Conservation (phyloP, 495 filamentous ascomycete genomes). For the Neurospora intermedia region DNA sequence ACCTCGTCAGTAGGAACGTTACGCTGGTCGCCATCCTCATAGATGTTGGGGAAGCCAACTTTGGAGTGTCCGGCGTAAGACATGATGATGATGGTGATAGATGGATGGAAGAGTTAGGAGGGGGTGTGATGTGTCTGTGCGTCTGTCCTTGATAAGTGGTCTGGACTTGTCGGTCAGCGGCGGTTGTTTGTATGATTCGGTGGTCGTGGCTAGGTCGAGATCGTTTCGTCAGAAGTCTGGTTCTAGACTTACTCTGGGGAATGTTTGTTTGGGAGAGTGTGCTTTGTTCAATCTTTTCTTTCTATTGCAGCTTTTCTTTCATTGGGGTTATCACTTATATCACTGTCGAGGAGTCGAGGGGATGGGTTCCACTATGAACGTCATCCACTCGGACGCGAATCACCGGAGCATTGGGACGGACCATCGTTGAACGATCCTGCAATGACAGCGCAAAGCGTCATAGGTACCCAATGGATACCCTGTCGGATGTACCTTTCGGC, state of each 20-base stretch:
- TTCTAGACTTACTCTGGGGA: background rate
- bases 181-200: background rate
- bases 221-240: background rate
- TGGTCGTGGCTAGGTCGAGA: background rate
- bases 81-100: slow-evolving; percentile 1
- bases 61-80: slow-evolving; percentile 11
- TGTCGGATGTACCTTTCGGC: background rate
- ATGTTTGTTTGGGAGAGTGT: background rate
- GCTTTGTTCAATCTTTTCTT: background rate
- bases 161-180: background rate
- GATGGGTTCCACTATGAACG: background rate
- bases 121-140: background rate
- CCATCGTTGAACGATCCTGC: background rate
- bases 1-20: slow-evolving; percentile 8
- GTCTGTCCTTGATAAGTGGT: background rate
- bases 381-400: background rate
- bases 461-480: background rate
- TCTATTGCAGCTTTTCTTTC: background rate
- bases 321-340: background rate
- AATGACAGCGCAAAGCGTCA: background rate
- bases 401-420: background rate
- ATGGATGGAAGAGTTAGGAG: background rate
- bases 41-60: slow-evolving; percentile 10
- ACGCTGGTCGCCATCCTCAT: slow-evolving; percentile 15
- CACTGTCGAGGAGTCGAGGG: background rate